Evolutionary conservation across 1,139 yeast species (phyloP).

Genomic region (Williopsis jadinii): DNA sequence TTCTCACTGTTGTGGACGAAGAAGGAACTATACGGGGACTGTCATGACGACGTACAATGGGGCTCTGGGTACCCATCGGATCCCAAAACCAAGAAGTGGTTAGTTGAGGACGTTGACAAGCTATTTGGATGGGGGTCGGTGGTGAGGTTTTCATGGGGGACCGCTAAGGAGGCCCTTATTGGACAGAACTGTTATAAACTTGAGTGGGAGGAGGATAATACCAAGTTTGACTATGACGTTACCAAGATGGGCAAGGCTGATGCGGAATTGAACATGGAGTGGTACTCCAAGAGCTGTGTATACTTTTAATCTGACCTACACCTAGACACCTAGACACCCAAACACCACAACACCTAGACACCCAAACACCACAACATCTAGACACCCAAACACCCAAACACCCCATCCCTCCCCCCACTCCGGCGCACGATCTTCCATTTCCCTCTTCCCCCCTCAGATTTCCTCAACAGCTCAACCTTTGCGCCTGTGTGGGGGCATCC

Average conservation of each 20-base stretch:
- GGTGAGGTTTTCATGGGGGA: slow-evolving; percentile 90
- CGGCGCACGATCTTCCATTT: too few species aligned
- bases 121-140: slow-evolving; percentile 84
- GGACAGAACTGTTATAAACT: slow-evolving; percentile 42
- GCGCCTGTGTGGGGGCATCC: too few species aligned
- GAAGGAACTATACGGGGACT: slow-evolving; percentile 8
- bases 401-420: too few species aligned
- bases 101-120: slow-evolving; percentile 52
- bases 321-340: too few species aligned
- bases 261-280: slow-evolving; percentile 18
- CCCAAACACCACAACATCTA: too few species aligned
- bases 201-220: slow-evolving; percentile 52
- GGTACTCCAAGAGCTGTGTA: slow-evolving; percentile 21
- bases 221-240: slow-evolving; percentile 25
- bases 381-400: too few species aligned
- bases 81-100: slow-evolving; percentile 75
- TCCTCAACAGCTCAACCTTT: too few species aligned
- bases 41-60: slow-evolving; percentile 26
- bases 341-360: too few species aligned
- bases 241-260: slow-evolving; percentile 19
- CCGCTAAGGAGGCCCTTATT: slow-evolving; percentile 67
- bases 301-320: neutral
- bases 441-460: too few species aligned
- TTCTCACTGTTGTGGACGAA: slow-evolving; percentile 37
- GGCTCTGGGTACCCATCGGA: slow-evolving; percentile 97